phyloP scores from a whole-genome alignment of 176 grass and related monocot genomes.

The Raddia distichophylla region DNA sequence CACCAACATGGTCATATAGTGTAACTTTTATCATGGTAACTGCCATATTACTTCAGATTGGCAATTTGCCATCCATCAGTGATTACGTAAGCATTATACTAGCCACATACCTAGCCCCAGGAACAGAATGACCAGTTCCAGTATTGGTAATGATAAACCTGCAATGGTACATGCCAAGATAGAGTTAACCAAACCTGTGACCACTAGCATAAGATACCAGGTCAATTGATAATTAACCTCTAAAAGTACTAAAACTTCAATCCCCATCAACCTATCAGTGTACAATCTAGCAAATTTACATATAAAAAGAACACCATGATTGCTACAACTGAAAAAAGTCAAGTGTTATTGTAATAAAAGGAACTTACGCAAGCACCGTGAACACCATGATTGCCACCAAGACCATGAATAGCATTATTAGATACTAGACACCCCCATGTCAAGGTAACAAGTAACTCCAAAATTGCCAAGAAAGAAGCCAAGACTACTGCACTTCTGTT shows the following conservation, averaged over 20 bases:
- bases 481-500: constrained; percentile 31
- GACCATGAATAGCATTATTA: constrained; percentile 74
- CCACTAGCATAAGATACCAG: background rate
- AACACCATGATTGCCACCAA: constrained; percentile 92
- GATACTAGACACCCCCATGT: constrained; percentile 71
- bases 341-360: background rate
- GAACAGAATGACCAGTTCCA: constrained; percentile 74
- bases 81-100: constrained; percentile 14
- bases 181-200: background rate
- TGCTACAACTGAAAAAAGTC: background rate
- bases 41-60: background rate
- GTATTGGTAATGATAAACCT: constrained; percentile 98
- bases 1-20: background rate
- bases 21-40: background rate
- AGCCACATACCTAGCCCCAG: constrained; percentile 68
- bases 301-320: constrained; percentile 36
- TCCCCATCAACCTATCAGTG: constrained; percentile 31
- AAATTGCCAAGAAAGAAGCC: constrained; percentile 22
- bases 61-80: background rate
- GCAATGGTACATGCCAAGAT: constrained; percentile 37
- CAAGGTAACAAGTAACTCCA: constrained; percentile 61
- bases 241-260: constrained; percentile 23
- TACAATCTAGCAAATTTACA: constrained; percentile 18
- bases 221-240: constrained; percentile 6
- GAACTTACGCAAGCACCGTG: constrained; percentile 91